A percentile compares a stretch with the other conserved stretches of the same genome.
Conservation (phyloP, 2,329 filamentous ascomycete genomes). For the Aspergillus felis region DNA sequence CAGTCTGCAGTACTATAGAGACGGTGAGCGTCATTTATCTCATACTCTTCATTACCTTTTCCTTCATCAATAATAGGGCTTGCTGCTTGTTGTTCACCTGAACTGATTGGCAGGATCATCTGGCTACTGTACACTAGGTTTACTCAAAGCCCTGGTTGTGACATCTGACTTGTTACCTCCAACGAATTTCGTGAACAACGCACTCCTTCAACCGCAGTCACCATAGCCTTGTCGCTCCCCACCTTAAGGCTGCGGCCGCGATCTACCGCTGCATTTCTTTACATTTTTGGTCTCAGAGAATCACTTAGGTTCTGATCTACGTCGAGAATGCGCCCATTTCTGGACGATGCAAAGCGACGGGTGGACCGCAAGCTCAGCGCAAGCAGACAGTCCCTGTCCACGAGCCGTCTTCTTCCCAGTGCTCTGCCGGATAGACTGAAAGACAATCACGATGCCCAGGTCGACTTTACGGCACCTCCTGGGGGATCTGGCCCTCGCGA, state of each 20-base stretch:
- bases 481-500: conserved; percentile 32
- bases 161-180: not conserved
- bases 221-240: not conserved
- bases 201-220: not conserved
- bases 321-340: conserved; percentile 30
- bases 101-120: conserved; percentile 11
- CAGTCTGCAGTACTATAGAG: conserved; percentile 2
- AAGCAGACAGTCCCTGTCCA: conserved; percentile 41
- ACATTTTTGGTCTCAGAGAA: not conserved
- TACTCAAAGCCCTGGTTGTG: not conserved
- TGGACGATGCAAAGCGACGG: conserved; percentile 42
- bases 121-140: conserved; percentile 2
- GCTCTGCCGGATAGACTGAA: conserved; percentile 56
- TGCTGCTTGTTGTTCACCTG: not conserved
- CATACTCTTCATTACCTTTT: not conserved
- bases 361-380: conserved; percentile 39
- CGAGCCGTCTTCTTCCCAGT: conserved; percentile 44
- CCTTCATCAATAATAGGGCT: not conserved
- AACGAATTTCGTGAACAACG: not conserved
- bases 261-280: not conserved
- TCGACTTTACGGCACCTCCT: conserved; percentile 58
- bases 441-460: conserved; percentile 56
- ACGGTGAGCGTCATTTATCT: conserved; percentile 4
- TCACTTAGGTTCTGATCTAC: not conserved
- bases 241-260: not conserved